Base-by-base conservation (phyloP, 2,329 filamentous ascomycete genomes). In the Paradendryphiella salina region DNA sequence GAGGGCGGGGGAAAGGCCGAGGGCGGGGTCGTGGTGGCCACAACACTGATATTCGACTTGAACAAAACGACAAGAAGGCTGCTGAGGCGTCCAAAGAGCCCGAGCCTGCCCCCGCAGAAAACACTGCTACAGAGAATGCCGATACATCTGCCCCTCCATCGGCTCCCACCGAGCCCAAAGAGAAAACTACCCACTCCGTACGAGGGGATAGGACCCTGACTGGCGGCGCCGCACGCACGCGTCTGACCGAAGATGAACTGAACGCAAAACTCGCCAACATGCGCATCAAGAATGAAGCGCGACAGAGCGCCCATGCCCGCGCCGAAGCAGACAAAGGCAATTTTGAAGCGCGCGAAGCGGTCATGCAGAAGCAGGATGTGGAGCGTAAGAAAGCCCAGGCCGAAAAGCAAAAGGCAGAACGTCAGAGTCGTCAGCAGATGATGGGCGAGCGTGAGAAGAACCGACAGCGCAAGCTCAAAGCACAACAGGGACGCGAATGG, bases 321-420 rank as follows among this genome's bases (percentile, higher is more conserved):
- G 84, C 84, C n/a, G 82, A 87, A 73, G 84, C 83, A n/a, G 85
- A 88, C 58, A 79, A 82, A 46, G 84, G 83, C 3, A 81, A 80
- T 0, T 87, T 86, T 65, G 78, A 84, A 34, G 79, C 84, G 50
- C 79, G 84, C n/a, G 85, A 88, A 64, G 80, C 81, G 28, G 73
- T 82, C 8, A 80, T 82, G 0, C 79, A 79, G 17, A 76, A 80
- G 58, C 79, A 82, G 38, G 68, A 72, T 13, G 66, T 69, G 9
- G 70, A 75, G 57, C 65, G 69, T 48, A 74, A 80, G 54, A 72
- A 70, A 49, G 47, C 64, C 5, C 52, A 50, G 1, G 65, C 64
- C 0, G 69, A 71, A 52, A 59, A 65, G 29, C 65, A 70, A 48
- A 78, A 79, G 43, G 75, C 73, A 21, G 79, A 85, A 59, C 69